These are phyloP conservation scores for Mortierella sp. DNA, from an alignment of 371 early-diverging fungal genomes.

Conservation along the genomic window DNA sequence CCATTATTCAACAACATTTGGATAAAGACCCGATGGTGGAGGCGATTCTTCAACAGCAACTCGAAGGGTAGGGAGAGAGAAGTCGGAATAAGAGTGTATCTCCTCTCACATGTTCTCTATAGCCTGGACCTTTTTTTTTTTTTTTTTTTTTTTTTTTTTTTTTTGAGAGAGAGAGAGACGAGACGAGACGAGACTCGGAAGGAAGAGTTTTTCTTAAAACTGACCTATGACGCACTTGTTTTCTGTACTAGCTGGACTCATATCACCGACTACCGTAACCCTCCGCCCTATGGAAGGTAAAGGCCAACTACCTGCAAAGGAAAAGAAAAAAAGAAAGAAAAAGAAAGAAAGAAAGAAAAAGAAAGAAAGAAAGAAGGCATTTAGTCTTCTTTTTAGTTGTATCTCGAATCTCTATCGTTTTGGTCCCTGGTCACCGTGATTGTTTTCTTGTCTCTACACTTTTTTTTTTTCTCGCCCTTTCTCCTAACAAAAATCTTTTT, in stretches of 20 bases:
- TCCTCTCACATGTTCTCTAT: too few relatives aligned
- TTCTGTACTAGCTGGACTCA: slow-evolving; percentile 41
- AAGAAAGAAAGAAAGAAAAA: too few relatives aligned
- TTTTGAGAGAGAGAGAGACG: too few relatives aligned
- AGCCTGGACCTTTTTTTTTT: too few relatives aligned
- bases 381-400: too few relatives aligned
- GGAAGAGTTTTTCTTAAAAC: background rate
- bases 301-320: background rate
- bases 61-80: slow-evolving; percentile 31
- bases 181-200: too few relatives aligned
- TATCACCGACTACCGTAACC: slow-evolving; percentile 46
- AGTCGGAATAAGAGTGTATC: too few relatives aligned
- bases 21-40: slow-evolving; percentile 33
- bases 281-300: slow-evolving; percentile 52
- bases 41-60: slow-evolving; percentile 35
- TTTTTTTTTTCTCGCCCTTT: background rate
- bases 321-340: background rate
- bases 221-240: background rate
- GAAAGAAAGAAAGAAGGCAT: too few relatives aligned
- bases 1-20: slow-evolving; percentile 29
- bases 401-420: too few relatives aligned
- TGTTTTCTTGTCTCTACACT: too few relatives aligned
- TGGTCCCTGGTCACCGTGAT: too few relatives aligned
- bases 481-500: background rate
- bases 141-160: too few relatives aligned